Base-by-base conservation (phyloP, 2,329 filamentous ascomycete genomes). In the Diplodia mutila region DNA sequence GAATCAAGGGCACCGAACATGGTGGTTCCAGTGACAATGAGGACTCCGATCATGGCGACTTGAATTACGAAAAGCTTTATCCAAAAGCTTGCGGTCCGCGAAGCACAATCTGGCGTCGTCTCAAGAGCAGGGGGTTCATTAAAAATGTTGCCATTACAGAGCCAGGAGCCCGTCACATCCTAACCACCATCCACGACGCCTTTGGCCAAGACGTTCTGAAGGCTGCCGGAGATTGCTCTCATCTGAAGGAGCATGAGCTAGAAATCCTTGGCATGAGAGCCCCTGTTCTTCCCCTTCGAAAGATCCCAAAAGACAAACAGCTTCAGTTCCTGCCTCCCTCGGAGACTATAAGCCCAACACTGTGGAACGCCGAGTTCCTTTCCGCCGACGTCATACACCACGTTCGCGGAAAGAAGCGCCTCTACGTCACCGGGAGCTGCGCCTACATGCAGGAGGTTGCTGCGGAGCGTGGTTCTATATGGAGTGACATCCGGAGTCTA, bases 341-440 rank as follows among this genome's bases (percentile, higher is more conserved):
- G 1, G 91, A 94, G 75, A 91, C 94, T 87, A 79, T 91, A 46
- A 93, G 89, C 0, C 87, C 90, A 0, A 85, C 88, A 1, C 78
- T 89, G 2, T 94, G 91, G 91, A 87, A 89, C 63, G 86, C 89
- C 2, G 83, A 86, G 11, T 94, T 94, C 70, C 83, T 94, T 32
- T 84, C 84, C 61, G 89, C 90, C 1, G 88, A 86, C 57, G 86
- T 93, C 46, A 86, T 91, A 73, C 94, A 94, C 91, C 88, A 89
- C 73, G 85, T 88, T 34, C 84, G 86, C 27, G 82, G 82, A 9
- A 52, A 42, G 23, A 88, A 89, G 69, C 85, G 91, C 9, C 84
- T 94, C 14, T 94, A 91, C 78, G 84, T 94, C 68, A 94, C 91
- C 1, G 90, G 92, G 68, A 86, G 89, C 3, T 88, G 91, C 71